Evolutionary conservation across 352 stramenopile genomes (phyloP), one percentile per base, ranked within the genome.

Genomic region (Globisporangium spinosum): DNA sequence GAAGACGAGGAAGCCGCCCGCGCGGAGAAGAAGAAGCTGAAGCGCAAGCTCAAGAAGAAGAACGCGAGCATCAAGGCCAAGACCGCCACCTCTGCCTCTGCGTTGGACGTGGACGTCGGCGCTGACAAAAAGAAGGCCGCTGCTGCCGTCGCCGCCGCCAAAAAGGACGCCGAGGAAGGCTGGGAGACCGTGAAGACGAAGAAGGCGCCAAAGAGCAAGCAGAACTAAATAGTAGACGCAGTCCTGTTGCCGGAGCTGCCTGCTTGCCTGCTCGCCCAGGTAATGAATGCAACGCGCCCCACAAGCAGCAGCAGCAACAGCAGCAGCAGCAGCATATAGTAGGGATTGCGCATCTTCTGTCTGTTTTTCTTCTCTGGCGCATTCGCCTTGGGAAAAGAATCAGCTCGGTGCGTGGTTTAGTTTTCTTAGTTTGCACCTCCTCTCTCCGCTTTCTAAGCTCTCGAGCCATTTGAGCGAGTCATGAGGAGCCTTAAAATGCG

Each of bases 21-120:
- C 58, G 77, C 81, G 2, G 86, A 94, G 67, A 92, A 91, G 74
- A 88, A 88, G 69, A 87, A 88, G 71, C 75, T 85, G 8, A 90
- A 90, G 82, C 78, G 85, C 63, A 92, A 93, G 77, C 80, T 83
- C 60, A 92, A 92, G 78, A 91, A 91, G 79, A 89, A 87, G 71
- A 86, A 88, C 64, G 64, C 64, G 70, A 93, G 89, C 73, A 78
- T 75, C 54, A 91, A 92, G 76, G 64, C 72, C 47, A 76, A 75
- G 64, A 72, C 59, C n/a, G 23, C 57, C 17, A 34, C 45, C 17
- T 22, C 29, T 17, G 29, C 56, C 20, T 59, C 70, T 17, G 64
- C 70, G n/a, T 78, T 57, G 58, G 75, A 83, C 58, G 56, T 68
- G 5, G 77, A 85, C 13, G 68, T 35, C 22, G 72, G 78, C 23